Evolutionary conservation across 2,329 filamentous ascomycete species (phyloP).

Genomic region (Pestalotiopsis fici): DNA sequence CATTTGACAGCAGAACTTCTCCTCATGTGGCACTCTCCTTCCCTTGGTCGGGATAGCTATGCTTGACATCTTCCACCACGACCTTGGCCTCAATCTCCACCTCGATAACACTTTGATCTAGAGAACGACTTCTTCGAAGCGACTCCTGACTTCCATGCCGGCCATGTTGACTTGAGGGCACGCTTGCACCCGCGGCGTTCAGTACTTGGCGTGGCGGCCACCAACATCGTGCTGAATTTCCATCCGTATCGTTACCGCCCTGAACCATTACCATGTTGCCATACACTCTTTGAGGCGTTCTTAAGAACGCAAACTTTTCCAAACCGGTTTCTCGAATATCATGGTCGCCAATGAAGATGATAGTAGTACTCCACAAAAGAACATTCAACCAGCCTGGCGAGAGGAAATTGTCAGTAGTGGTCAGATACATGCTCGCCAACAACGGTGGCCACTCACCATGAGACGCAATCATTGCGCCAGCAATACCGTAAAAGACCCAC

Average conservation of each 20-base stretch:
- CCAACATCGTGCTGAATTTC: neutral
- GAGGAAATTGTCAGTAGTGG: neutral
- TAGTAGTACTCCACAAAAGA: slow-evolving; percentile 7
- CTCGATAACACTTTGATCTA: neutral
- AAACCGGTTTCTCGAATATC: slow-evolving; percentile 5
- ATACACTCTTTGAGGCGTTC: slow-evolving; percentile 3
- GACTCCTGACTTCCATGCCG: neutral
- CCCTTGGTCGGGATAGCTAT: neutral
- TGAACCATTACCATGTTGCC: slow-evolving; percentile 4
- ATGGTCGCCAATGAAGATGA: slow-evolving; percentile 3
- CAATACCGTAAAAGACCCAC: neutral
- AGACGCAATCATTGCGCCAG: slow-evolving; percentile 2
- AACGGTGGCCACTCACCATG: neutral
- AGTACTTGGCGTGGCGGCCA: neutral
- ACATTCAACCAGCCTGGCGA: slow-evolving; percentile 1
- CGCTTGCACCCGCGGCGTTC: neutral
- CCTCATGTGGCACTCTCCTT: neutral
- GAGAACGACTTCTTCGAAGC: neutral
- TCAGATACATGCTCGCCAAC: neutral
- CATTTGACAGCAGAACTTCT: neutral
- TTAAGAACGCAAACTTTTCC: slow-evolving; percentile 3
- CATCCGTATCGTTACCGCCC: neutral
- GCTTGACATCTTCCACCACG: slow-evolving; percentile 3
- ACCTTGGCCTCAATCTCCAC: slow-evolving; percentile 4
- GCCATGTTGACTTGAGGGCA: neutral